Base-by-base conservation (phyloP, 441 rosid genomes). In the Biscutella laevigata region DNA sequence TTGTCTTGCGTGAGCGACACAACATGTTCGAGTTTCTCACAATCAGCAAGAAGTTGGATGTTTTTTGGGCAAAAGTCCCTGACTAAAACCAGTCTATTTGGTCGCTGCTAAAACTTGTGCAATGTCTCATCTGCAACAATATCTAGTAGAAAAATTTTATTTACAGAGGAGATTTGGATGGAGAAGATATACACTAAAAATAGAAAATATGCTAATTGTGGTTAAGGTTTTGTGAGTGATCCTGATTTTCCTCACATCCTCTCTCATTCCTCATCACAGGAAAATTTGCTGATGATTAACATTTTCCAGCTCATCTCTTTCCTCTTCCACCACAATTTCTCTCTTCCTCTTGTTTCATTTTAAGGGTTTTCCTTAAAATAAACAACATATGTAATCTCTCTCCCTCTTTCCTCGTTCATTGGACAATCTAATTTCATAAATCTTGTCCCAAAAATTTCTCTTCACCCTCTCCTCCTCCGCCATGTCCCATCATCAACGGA, bases 401-500 rank as follows among this genome's bases (percentile, higher is more conserved):
- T 57, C 68, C 58, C 51, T 28, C 72, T 59, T 70, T 72, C 66
- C 64, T 71, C 74, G 63, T 62, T 71, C 74, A 27, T 66, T 66
- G 66, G 74, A 64, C 41, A 68, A 55, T 63, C 53, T 66, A 57
- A 56, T 64, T 64, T 41, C 57, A 49, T 64, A 62, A 72, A 44
- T 64, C 51, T 22, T 14, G 32, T 44, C 34, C n/a, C n/a, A n/a
- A 35, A 17, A 3, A 35, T 41, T 40, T 62, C 24, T 14, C 36
- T 38, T 21, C 41, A 62, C 56, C 50, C 49, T 38, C 56, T 51
- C 28, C 52, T 43, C 35, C 55, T 59, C 70, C 53, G 36, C 45
- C 49, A 80, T 84, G 94, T 65, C 72, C 65, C 81, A 79, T 48
- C 71, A 74, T 26, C 17, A 70, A 45, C 79, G 68, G 62, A 71